These are phyloP conservation scores for Clitoria ternatea DNA, from an alignment of 306 rosid genomes.

Conservation along the genomic window DNA sequence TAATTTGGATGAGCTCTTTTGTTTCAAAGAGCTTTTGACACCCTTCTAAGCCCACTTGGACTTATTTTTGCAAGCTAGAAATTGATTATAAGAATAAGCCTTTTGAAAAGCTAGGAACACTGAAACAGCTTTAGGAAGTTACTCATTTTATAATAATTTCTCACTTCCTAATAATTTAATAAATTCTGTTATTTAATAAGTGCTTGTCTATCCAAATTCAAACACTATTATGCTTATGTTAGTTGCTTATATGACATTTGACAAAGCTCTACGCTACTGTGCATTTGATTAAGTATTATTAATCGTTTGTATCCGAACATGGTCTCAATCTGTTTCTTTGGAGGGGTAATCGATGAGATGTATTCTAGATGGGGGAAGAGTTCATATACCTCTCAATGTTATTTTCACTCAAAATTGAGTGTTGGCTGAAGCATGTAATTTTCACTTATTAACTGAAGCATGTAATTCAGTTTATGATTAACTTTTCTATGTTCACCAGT, in stretches of 20 bases:
- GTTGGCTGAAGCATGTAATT: background rate
- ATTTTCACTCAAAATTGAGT: constrained; percentile 7
- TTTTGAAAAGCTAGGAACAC: background rate
- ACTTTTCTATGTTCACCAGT: background rate
- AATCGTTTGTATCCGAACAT: background rate
- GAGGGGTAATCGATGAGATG: background rate
- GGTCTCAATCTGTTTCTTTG: background rate
- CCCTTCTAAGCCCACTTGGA: background rate
- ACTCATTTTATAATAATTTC: background rate
- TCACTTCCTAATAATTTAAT: background rate
- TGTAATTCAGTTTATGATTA: background rate
- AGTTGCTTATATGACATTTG: background rate
- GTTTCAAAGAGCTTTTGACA: constrained; percentile 4
- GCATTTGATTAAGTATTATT: background rate
- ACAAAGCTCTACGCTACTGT: background rate
- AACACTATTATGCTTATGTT: background rate
- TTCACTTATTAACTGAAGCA: constrained; percentile 6
- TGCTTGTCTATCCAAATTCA: background rate
- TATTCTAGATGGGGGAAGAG: background rate
- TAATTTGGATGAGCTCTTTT: too few relatives aligned
- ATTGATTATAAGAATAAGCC: background rate
- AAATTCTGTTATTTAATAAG: background rate
- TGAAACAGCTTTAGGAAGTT: background rate
- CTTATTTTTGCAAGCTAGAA: background rate
- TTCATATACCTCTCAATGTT: constrained; percentile 3